Evolutionary conservation across 2,329 filamentous ascomycete species (phyloP).

Genomic region (Nannizzia gypsea): DNA sequence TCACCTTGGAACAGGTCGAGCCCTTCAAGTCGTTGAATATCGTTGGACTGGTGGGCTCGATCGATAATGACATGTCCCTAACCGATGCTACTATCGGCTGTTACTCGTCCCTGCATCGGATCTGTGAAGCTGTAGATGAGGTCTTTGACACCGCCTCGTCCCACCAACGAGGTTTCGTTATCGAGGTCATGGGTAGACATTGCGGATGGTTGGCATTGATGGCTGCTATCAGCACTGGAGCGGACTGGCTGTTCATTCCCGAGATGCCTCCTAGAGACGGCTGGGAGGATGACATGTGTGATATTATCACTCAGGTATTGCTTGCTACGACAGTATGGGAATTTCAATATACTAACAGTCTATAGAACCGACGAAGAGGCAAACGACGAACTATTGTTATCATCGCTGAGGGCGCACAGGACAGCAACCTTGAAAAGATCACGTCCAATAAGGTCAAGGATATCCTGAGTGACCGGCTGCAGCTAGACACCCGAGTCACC

Average conservation of each 20-base stretch:
- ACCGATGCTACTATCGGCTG: slow-evolving; percentile 96
- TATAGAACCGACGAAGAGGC: slow-evolving; percentile 68
- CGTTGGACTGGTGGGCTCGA: slow-evolving; percentile 88
- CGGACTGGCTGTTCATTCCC: slow-evolving; percentile 94
- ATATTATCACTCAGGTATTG: slow-evolving; percentile 58
- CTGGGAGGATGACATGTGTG: slow-evolving; percentile 82
- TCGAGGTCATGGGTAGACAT: slow-evolving; percentile 97
- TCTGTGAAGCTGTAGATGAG: slow-evolving; percentile 92
- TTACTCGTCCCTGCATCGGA: slow-evolving; percentile 83
- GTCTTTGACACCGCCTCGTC: slow-evolving; percentile 88
- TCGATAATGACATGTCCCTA: slow-evolving; percentile 95
- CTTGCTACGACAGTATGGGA: background rate
- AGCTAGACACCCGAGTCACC: slow-evolving; percentile 84
- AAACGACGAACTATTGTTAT: slow-evolving; percentile 98
- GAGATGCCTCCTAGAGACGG: slow-evolving; percentile 79
- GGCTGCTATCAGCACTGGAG: slow-evolving; percentile 86
- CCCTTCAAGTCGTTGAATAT: slow-evolving; percentile 86
- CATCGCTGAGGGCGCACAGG: slow-evolving; percentile 86
- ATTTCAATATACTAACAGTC: background rate
- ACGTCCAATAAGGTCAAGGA: slow-evolving; percentile 70
- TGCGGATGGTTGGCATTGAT: slow-evolving; percentile 97
- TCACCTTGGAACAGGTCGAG: slow-evolving; percentile 57
- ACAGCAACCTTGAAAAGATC: slow-evolving; percentile 73
- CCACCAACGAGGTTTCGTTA: slow-evolving; percentile 90
- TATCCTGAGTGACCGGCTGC: slow-evolving; percentile 68